Conservation (phyloP, 352 stramenopile genomes). For the Thraustotheca clavata region DNA sequence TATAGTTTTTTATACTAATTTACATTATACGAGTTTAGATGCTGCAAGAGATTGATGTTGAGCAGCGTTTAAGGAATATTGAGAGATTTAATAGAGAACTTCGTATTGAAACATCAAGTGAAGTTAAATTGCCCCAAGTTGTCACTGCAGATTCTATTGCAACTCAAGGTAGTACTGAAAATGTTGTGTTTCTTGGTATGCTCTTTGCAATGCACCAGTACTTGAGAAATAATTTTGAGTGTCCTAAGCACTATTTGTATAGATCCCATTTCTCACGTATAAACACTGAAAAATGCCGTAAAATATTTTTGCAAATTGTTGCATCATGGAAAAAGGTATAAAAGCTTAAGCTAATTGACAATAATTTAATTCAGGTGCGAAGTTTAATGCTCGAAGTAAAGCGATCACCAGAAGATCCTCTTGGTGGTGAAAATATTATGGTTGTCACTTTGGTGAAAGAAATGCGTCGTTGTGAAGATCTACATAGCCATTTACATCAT, state of each 20-base stretch:
- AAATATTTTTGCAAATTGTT: slow-evolving; percentile 51
- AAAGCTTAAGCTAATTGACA: neutral
- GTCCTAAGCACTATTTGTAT: slow-evolving; percentile 17
- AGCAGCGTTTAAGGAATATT: slow-evolving; percentile 61
- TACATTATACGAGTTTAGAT: slow-evolving; percentile 32
- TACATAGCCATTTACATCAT: slow-evolving; percentile 64
- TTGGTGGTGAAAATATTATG: slow-evolving; percentile 44
- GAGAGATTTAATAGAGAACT: slow-evolving; percentile 53
- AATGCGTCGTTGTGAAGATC: slow-evolving; percentile 64
- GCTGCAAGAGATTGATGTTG: slow-evolving; percentile 63
- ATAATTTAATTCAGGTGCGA: slow-evolving; percentile 31
- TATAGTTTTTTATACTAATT: neutral
- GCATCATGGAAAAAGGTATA: slow-evolving; percentile 50
- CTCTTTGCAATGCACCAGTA: slow-evolving; percentile 64
- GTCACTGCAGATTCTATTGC: slow-evolving; percentile 69
- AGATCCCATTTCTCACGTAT: slow-evolving; percentile 37
- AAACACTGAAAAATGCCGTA: slow-evolving; percentile 55
- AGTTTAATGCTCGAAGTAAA: slow-evolving; percentile 51
- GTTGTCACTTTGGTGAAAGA: slow-evolving; percentile 68
- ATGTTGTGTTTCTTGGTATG: slow-evolving; percentile 71
- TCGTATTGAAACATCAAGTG: slow-evolving; percentile 8
- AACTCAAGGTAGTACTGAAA: slow-evolving; percentile 46
- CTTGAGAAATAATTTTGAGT: slow-evolving; percentile 2
- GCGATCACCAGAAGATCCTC: slow-evolving; percentile 56
- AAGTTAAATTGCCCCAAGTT: slow-evolving; percentile 51